Conservation (phyloP, 1,284 basidiomycete species). For the Volvariella volvacea region DNA sequence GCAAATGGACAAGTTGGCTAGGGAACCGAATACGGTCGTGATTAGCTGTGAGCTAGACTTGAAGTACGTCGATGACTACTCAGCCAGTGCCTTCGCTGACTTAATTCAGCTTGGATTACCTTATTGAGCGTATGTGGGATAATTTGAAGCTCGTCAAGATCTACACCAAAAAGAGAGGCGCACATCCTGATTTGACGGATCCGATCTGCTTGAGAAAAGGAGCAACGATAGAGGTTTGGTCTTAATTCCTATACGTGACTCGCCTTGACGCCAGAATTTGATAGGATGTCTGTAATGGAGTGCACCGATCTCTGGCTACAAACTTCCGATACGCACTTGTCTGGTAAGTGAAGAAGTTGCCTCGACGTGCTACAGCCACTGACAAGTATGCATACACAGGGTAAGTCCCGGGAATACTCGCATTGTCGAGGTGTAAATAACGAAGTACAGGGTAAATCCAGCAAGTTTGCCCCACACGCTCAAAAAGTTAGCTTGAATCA, state of each 20-base stretch:
- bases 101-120: slow-evolving; percentile 67
- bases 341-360: slow-evolving; percentile 57
- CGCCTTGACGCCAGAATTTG: not conserved
- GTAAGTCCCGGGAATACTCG: no score
- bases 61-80: slow-evolving; percentile 48
- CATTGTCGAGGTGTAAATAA: not conserved
- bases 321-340: slow-evolving; percentile 93
- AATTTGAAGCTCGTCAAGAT: slow-evolving; percentile 84
- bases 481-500: slow-evolving; percentile 91
- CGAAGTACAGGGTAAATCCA: slow-evolving; percentile 68
- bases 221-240: slow-evolving; percentile 80
- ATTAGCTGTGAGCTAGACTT: slow-evolving; percentile 93
- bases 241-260: not conserved
- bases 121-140: slow-evolving; percentile 89
- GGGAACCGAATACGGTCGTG: slow-evolving; percentile 82
- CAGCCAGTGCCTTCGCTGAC: not conserved
- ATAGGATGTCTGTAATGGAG: slow-evolving; percentile 83
- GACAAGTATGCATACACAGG: no score
- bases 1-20: slow-evolving; percentile 84
- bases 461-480: slow-evolving; percentile 87
- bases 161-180: slow-evolving; percentile 97
- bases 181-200: slow-evolving; percentile 84
- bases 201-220: slow-evolving; percentile 92
- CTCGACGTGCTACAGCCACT: not conserved
- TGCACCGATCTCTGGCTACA: slow-evolving; percentile 83